These are phyloP conservation scores for Prunus kanzakura DNA, from an alignment of 306 rosid species.

Conservation along the genomic window DNA sequence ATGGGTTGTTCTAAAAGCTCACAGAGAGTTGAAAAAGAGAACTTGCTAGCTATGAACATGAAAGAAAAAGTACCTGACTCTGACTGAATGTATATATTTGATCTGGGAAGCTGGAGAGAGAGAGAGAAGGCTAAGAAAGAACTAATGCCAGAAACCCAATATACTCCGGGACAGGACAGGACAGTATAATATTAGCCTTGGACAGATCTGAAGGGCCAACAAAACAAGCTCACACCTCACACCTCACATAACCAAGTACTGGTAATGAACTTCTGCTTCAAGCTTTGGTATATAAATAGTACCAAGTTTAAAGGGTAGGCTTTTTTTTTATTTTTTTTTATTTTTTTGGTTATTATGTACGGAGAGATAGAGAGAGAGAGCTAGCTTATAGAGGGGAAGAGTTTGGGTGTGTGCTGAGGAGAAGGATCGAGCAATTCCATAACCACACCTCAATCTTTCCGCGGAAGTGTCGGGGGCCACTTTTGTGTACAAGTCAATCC, in stretches of 20 bases:
- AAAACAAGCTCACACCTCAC: neutral
- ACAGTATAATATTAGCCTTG: neutral
- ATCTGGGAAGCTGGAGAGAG: neutral
- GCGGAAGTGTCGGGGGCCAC: slow-evolving; percentile 2
- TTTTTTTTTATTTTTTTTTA: neutral
- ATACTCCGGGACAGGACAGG: neutral
- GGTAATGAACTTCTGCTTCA: neutral
- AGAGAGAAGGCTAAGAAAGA: neutral
- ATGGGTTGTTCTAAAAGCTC: neutral
- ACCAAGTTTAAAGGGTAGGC: neutral
- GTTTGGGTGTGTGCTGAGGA: neutral
- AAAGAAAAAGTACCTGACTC: neutral
- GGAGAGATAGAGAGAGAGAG: neutral
- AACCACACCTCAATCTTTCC: neutral
- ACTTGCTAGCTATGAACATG: neutral
- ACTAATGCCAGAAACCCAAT: neutral
- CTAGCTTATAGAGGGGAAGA: neutral
- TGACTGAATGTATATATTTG: neutral
- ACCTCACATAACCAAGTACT: neutral
- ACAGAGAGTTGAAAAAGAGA: neutral
- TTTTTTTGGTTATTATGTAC: neutral
- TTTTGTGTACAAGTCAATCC: slow-evolving; percentile 14
- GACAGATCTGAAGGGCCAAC: neutral
- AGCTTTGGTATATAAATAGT: neutral
- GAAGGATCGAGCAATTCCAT: neutral